phyloP scores from a whole-genome alignment of 148 eudicot species.

The Vaccinium vitisidaea region DNA sequence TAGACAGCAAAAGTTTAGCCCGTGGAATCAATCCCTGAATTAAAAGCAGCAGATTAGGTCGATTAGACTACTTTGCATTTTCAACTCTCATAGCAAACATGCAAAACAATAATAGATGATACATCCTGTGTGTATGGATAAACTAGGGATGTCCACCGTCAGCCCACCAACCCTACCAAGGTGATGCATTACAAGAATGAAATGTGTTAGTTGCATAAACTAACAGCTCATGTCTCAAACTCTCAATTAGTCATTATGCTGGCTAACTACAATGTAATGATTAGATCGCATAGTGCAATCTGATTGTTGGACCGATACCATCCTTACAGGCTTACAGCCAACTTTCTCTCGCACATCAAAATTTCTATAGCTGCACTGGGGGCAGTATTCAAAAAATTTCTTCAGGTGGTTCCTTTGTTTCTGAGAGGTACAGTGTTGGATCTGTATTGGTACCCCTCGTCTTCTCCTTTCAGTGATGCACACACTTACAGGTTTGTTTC shows the following conservation, averaged over 20 bases:
- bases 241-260: background rate
- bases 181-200: background rate
- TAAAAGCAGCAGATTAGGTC: constrained; percentile 8
- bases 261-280: background rate
- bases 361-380: background rate
- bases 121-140: background rate
- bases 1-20: constrained; percentile 69
- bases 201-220: background rate
- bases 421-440: background rate
- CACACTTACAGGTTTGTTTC: background rate
- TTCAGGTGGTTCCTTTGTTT: background rate
- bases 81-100: background rate
- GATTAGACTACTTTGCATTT: background rate
- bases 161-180: background rate
- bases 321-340: background rate
- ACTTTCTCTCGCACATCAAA: background rate
- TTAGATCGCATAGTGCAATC: background rate
- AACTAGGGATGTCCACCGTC: background rate
- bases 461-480: background rate
- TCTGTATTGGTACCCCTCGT: background rate
- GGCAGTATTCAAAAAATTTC: background rate
- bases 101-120: background rate
- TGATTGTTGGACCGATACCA: background rate
- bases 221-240: background rate
- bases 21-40: constrained; percentile 91